Evolutionary conservation across 2,329 filamentous ascomycete species (phyloP), one percentile per base, ranked within the genome.

Genomic region (Sclerotinia glacialis): DNA sequence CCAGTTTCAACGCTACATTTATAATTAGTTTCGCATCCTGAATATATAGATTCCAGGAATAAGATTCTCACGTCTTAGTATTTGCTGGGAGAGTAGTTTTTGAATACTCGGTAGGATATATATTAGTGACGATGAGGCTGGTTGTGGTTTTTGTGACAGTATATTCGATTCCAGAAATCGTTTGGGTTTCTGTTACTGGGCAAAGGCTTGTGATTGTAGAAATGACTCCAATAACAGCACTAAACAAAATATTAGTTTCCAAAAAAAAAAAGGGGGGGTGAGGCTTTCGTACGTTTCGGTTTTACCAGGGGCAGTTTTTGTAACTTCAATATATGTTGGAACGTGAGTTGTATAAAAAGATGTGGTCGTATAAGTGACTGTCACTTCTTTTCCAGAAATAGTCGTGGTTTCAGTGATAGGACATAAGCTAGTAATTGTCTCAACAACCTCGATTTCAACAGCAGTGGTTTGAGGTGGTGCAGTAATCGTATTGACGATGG

Each of bases 101-200:
- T 50, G 53, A 44, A 3, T 42, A 49, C 16, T 60, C 52, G 26
- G 71, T 70, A 3, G 69, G 66, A 14, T 70, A 44, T 9, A 66
- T 53, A 8, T 73, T 74, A 26, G 67, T 70, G 65, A 68, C 68
- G 23, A 73, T 64, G 0, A 70, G 72, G 18, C 71, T 74, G 11
- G 69, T 71, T 7, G 34, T 44, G 0, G 70, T 74, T 34, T 67
- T 72, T 2, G 71, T 73, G 11, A 67, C 73, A 6, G 78, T 76
- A 0, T 79, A 73, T 3, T 77, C 78, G 50, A 76, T 72, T 37
- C 82, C 82, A 34, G 71, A 76, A 1, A 82, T 65, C 1, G 80
- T 82, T 74, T 79, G 79, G 44, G 80, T 82, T 72, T 80, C 77
- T 0, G 81, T 83, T 11, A 84, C 73, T 5, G 81, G 79, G 72